A percentile compares a stretch with the other conserved stretches of the same genome.
Evolutionary conservation across 495 filamentous ascomycete species (phyloP).

Genomic region (Cairneyella variabilis): DNA sequence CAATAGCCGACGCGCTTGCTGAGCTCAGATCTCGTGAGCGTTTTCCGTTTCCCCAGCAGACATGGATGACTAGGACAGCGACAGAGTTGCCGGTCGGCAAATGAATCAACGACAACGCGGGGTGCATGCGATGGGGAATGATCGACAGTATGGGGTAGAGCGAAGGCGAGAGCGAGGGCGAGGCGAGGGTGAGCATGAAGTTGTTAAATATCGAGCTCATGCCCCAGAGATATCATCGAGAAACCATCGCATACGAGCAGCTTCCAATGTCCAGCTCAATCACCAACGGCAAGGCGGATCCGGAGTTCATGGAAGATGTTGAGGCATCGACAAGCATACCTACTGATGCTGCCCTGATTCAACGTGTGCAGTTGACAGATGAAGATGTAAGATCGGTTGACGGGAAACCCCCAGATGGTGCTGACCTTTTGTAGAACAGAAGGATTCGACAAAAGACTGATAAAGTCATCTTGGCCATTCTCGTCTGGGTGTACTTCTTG

Average conservation of each 20-base stretch:
- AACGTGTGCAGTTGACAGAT: slow-evolving; percentile 42
- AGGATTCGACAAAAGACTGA: slow-evolving; percentile 62
- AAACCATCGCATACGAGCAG: too few relatives aligned
- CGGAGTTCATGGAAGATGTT: slow-evolving; percentile 1
- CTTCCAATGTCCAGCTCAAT: slow-evolving; percentile 2
- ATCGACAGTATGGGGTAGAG: too few relatives aligned
- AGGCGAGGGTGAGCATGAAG: not conserved
- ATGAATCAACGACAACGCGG: not conserved
- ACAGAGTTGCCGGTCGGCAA: not conserved
- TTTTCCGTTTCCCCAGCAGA: too few relatives aligned
- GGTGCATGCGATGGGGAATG: not conserved
- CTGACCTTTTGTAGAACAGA: slow-evolving; percentile 34
- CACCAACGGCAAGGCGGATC: not conserved
- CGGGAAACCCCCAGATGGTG: not conserved
- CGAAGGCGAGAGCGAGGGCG: not conserved
- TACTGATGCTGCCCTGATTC: slow-evolving; percentile 1
- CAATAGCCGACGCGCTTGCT: too few relatives aligned
- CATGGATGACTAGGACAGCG: too few relatives aligned
- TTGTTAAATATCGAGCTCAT: slow-evolving; percentile 1
- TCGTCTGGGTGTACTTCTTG: slow-evolving; percentile 63
- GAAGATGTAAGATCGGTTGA: slow-evolving; percentile 34
- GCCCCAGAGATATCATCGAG: too few relatives aligned
- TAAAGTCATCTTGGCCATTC: slow-evolving; percentile 49
- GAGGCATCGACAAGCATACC: slow-evolving; percentile 3
- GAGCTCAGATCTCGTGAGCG: too few relatives aligned